These are phyloP conservation scores for Ustulina deusta DNA, from an alignment of 2,329 filamentous ascomycete genomes.

Conservation along the genomic window DNA sequence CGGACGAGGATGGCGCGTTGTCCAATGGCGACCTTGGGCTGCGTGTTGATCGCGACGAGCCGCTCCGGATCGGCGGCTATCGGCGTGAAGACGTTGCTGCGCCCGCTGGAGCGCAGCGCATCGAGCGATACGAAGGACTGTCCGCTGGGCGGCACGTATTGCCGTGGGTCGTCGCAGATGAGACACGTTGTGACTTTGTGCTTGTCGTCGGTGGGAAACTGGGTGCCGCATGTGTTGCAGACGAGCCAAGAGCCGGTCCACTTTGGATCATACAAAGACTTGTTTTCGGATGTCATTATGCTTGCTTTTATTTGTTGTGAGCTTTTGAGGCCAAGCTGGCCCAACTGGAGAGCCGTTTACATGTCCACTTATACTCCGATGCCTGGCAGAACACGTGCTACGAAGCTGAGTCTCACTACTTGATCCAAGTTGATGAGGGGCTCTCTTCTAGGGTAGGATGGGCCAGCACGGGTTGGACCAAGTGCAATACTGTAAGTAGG, in stretches of 20 bases:
- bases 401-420: not conserved
- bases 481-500: not conserved
- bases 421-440: not conserved
- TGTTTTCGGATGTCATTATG: constrained; percentile 26
- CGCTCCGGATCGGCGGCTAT: constrained; percentile 48
- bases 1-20: constrained; percentile 78
- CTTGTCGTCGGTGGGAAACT: constrained; percentile 68
- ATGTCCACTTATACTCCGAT: constrained; percentile 1
- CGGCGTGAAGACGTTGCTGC: constrained; percentile 67
- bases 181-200: constrained; percentile 67
- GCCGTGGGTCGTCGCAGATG: constrained; percentile 80
- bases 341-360: not conserved
- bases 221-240: constrained; percentile 77
- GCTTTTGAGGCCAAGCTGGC: not conserved
- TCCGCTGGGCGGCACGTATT: constrained; percentile 73
- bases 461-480: not conserved
- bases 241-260: constrained; percentile 59
- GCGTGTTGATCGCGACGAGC: constrained; percentile 61
- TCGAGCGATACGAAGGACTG: constrained; percentile 75
- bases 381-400: not conserved
- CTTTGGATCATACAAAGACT: constrained; percentile 41
- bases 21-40: constrained; percentile 77
- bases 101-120: constrained; percentile 54
- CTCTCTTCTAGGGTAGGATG: constrained; percentile 17
- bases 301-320: not conserved